Conservation (phyloP, 495 filamentous ascomycete species). For the Hypoxylon fragiforme region DNA sequence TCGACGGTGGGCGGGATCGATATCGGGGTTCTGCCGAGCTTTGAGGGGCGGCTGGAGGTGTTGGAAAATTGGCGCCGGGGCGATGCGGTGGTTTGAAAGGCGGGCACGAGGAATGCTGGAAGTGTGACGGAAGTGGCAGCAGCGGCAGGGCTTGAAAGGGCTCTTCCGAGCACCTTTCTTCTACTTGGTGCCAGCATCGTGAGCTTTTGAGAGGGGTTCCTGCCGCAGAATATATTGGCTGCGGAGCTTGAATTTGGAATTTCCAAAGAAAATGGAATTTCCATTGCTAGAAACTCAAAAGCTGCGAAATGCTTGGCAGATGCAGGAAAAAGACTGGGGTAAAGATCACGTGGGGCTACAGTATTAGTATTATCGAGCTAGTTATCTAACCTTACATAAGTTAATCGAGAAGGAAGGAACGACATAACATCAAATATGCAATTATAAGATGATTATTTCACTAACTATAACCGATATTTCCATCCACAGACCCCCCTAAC, state of each 20-base stretch:
- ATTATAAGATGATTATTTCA: too few species aligned
- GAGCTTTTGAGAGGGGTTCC: constrained; percentile 13
- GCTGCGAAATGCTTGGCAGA: neutral
- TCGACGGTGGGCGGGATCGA: constrained; percentile 83
- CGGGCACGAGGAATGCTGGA: constrained; percentile 75
- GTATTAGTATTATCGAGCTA: too few species aligned
- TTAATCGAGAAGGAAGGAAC: too few species aligned
- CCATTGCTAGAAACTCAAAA: constrained; percentile 24
- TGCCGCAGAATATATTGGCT: constrained; percentile 19
- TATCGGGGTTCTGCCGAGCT: constrained; percentile 81
- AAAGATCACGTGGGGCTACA: constrained; percentile 5
- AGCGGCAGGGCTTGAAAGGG: constrained; percentile 36
- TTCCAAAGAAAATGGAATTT: constrained; percentile 22
- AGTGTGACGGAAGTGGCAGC: constrained; percentile 51
- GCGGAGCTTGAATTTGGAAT: constrained; percentile 16
- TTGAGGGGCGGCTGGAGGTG: constrained; percentile 66
- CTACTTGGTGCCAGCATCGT: constrained; percentile 56
- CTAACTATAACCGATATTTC: too few species aligned
- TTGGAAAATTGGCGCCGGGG: constrained; percentile 70
- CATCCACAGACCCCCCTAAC: too few species aligned
- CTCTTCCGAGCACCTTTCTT: constrained; percentile 47
- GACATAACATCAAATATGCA: too few species aligned
- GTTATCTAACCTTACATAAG: too few species aligned
- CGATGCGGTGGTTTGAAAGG: constrained; percentile 57
- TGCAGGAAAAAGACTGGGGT: neutral